Conservation (phyloP, 176 grass and related monocot species). For the Raddia distichophylla region DNA sequence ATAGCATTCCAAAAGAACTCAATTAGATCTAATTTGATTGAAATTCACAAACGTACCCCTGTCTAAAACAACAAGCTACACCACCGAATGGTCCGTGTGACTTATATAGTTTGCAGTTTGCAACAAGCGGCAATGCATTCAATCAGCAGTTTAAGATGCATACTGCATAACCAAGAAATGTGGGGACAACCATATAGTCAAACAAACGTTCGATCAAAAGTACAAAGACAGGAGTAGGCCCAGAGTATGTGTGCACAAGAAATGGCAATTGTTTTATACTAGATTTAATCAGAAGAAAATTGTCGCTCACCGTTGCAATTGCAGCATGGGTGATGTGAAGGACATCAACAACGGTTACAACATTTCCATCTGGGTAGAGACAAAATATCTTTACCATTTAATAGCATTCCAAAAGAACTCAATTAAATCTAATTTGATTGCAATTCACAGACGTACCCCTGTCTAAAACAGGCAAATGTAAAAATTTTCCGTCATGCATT, state of each 20-base stretch:
- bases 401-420: background rate
- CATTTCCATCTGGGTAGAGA: slow-evolving; percentile 72
- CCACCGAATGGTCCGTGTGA: no score
- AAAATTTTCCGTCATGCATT: slow-evolving; percentile 94
- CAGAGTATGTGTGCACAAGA: background rate
- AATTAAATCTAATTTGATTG: background rate
- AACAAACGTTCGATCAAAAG: slow-evolving; percentile 7
- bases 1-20: background rate
- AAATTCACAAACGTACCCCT: slow-evolving; percentile 47
- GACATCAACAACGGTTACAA: slow-evolving; percentile 91
- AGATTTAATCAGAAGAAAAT: slow-evolving; percentile 21
- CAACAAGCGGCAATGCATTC: background rate
- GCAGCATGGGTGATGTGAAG: slow-evolving; percentile 96
- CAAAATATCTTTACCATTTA: slow-evolving; percentile 8
- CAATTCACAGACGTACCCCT: slow-evolving; percentile 48
- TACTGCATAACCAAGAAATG: background rate
- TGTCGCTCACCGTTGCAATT: slow-evolving; percentile 76
- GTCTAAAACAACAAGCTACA: slow-evolving; percentile 91
- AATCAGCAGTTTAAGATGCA: background rate
- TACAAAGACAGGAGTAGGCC: background rate
- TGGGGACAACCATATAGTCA: slow-evolving; percentile 13
- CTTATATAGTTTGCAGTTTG: slow-evolving; percentile 11
- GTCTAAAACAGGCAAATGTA: slow-evolving; percentile 94
- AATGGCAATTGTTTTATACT: background rate
- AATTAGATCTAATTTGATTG: background rate